phyloP scores from a whole-genome alignment of 2,329 filamentous ascomycete species.

The Epichloe amarillans region DNA sequence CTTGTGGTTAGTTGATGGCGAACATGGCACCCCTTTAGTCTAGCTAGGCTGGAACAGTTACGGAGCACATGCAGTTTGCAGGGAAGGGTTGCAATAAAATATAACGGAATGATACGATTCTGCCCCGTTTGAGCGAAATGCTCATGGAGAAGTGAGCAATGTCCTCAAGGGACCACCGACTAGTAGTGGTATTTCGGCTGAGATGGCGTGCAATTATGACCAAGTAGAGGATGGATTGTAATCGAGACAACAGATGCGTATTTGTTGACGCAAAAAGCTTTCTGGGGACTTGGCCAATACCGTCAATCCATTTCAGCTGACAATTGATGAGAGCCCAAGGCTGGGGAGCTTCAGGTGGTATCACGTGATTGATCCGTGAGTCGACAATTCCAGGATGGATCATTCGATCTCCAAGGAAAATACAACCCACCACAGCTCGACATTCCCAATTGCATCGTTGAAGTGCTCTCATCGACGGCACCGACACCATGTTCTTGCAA shows the following conservation, averaged over 20 bases:
- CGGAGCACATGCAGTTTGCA: neutral
- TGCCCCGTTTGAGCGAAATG: neutral
- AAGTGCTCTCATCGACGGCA: constrained; percentile 6
- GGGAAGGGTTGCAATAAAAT: neutral
- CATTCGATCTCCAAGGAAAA: constrained; percentile 2
- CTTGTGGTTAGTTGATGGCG: neutral
- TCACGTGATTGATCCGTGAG: constrained; percentile 6
- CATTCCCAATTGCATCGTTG: constrained; percentile 6
- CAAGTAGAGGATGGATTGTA: too few species aligned
- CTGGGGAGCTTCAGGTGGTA: constrained; percentile 5
- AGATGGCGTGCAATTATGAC: too few species aligned
- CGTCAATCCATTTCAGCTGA: neutral
- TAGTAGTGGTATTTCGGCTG: too few species aligned
- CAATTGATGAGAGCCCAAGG: constrained; percentile 19
- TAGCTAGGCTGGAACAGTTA: neutral
- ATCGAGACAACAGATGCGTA: neutral
- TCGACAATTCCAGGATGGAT: neutral
- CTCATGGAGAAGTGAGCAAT: too few species aligned
- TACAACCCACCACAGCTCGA: constrained; percentile 4
- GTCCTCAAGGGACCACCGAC: too few species aligned
- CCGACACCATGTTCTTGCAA: constrained; percentile 47
- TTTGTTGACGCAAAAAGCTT: neutral
- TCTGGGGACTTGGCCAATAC: neutral
- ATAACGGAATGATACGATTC: neutral
- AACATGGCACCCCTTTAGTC: neutral